Percentiles rank a stretch among this genome's conserved stretches.
phyloP scores from a whole-genome alignment of 208 protist genomes.

The Trypanosoma scelopori region DNA sequence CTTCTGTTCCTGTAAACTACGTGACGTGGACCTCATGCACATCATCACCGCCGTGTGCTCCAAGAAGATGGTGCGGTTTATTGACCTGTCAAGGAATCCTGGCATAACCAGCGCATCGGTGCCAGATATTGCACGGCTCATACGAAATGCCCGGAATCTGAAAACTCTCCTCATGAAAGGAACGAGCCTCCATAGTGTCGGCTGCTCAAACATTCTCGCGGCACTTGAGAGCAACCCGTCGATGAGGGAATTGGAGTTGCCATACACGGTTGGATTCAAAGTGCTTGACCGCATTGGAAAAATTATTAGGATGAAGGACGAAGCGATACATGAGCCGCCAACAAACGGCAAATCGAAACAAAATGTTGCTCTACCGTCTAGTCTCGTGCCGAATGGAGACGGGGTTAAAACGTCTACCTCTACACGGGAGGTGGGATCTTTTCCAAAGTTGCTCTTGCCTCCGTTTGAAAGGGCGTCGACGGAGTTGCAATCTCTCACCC shows the following conservation, averaged over 20 bases:
- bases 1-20: constrained; percentile 50
- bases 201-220: constrained; percentile 40
- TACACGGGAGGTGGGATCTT: background rate
- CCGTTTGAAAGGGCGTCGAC: background rate
- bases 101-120: constrained; percentile 49
- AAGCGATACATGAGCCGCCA: background rate
- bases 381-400: constrained; percentile 10
- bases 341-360: background rate
- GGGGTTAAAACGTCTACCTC: background rate
- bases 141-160: constrained; percentile 40
- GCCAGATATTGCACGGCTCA: constrained; percentile 37
- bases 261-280: constrained; percentile 73
- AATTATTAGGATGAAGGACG: constrained; percentile 9
- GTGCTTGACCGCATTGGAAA: constrained; percentile 23
- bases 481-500: background rate
- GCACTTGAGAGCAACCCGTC: constrained; percentile 39
- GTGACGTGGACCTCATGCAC: constrained; percentile 69
- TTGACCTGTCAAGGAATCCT: constrained; percentile 73
- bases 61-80: constrained; percentile 26
- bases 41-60: constrained; percentile 47
- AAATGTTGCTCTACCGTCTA: constrained; percentile 12
- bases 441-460: constrained; percentile 10
- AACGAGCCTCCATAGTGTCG: constrained; percentile 33
- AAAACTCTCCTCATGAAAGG: constrained; percentile 42
- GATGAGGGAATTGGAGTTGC: constrained; percentile 55